Evolutionary conservation across 805 yeast genomes (phyloP).

Genomic region (Maudiozyma pseudohumilis): DNA sequence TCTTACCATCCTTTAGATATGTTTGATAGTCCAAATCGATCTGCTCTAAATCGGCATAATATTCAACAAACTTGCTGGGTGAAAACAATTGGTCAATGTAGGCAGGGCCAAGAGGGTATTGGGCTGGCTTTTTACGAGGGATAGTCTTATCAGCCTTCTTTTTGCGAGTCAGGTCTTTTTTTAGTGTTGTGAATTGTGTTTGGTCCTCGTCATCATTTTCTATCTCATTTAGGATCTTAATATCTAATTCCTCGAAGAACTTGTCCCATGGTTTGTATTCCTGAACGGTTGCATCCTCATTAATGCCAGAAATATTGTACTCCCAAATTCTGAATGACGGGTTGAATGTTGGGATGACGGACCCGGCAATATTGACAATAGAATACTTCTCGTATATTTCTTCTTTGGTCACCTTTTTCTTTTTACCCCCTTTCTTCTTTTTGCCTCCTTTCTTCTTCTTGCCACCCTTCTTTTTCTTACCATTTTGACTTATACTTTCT

Average conservation of each 20-base stretch:
- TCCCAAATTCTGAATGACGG: slow-evolving; percentile 84
- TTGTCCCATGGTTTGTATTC: slow-evolving; percentile 43
- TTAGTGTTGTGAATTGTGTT: neutral
- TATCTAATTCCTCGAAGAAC: slow-evolving; percentile 43
- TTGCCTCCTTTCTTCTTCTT: slow-evolving; percentile 14
- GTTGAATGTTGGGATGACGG: slow-evolving; percentile 76
- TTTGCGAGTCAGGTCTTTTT: slow-evolving; percentile 6
- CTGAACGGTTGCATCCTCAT: slow-evolving; percentile 5
- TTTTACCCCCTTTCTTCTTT: slow-evolving; percentile 12
- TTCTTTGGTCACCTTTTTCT: slow-evolving; percentile 9
- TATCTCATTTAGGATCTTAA: slow-evolving; percentile 15
- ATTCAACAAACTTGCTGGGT: slow-evolving; percentile 65
- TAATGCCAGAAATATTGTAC: slow-evolving; percentile 56
- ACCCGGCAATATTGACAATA: slow-evolving; percentile 58
- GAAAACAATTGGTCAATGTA: slow-evolving; percentile 61
- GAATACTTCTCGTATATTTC: slow-evolving; percentile 48
- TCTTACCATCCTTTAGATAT: slow-evolving; percentile 46
- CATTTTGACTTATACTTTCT: too few relatives aligned
- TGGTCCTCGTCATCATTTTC: slow-evolving; percentile 9
- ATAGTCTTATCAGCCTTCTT: slow-evolving; percentile 43
- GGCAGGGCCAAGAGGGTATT: slow-evolving; percentile 61
- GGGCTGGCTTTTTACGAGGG: slow-evolving; percentile 51
- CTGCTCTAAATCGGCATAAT: slow-evolving; percentile 51
- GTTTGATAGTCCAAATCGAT: slow-evolving; percentile 36
- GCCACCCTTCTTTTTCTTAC: neutral